Base-by-base conservation (phyloP, 1,139 yeast species). In the Candida freyschussii region DNA sequence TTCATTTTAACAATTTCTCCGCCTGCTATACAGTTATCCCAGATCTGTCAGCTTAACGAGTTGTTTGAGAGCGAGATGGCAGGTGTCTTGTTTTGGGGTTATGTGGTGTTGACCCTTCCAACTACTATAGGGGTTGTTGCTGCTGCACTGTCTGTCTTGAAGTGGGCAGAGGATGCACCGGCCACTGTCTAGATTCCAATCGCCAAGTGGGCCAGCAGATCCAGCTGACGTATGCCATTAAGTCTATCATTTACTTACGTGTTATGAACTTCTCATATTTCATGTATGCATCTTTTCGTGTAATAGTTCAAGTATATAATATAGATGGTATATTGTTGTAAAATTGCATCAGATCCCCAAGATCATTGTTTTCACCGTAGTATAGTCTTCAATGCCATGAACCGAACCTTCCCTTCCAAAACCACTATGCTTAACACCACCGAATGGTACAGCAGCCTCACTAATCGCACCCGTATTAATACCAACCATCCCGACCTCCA, bases 11-110 rank as follows among this genome's bases (percentile, higher is more conserved):
- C 87, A 3, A 72, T 79, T 2, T 73, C 86, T 2, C 89, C 91
- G 6, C 89, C 91, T 2, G 89, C 89, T 6, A 79, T 81, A 45
- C 91, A 81, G 57, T 62, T 81, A 34, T 78, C 86, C 22, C 91
- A 81, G 55, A 81, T 81, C 46, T 78, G 84, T 35, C 87, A 75
- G 48, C 55, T 80, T 52, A 74, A 76, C 47, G 69, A 68, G 28
- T 65, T 75, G 25, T 78, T 75, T 52, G 78, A 73, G 50, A 69
- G 69, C 39, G 82, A 75, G 51, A 74, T 81, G 89, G 78, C 83
- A 0, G 83, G 84, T 12, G 81, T 80, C 8, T 62, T 81, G 43
- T 81, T 81, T 43, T 80, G 87, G 81, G 87, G 89, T 5, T 81
- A 81, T 46, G 87, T 75, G 13, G 67, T 81, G 3, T 60, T 81